Base-by-base conservation (phyloP, 306 rosid species). In the Corylus americana region DNA sequence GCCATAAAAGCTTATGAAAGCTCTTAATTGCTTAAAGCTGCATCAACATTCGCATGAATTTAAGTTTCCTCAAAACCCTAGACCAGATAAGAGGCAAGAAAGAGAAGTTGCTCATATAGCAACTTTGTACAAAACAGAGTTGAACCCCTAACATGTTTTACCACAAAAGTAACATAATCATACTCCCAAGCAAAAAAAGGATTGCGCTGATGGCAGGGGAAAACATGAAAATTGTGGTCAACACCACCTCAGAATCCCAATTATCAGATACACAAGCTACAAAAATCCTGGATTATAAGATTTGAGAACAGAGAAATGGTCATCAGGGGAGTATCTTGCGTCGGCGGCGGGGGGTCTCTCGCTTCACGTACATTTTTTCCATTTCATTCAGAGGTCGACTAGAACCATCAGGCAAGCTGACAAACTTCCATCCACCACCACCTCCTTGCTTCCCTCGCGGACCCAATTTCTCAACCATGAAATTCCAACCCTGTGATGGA, bases 341-440 rank as follows among this genome's bases (percentile, higher is more conserved):
- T 42, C 97, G 73, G n/a, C 71, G 80, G 81, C 96, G 91, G 2
- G 97, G 98, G 29, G 98, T 91, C 80, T 95, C 98, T 81, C 95
- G 85, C 83, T 55, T 90, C 69, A 85, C 95, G 31, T 91, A 95
- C 98, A 95, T 89, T 77, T 90, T 90, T 90, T 95, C 98, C 86
- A 77, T 89, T 83, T 92, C 98, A 59, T 92, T 90, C 75, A 91
- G 86, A 5, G 96, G 93, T 74, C 98, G 84, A 64, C 89, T 92
- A 20, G 98, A 95, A 77, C 98, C 98, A 89, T 95, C 92, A 0
- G 97, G 91, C 81, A 86, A 71, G 88, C 97, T 91, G 16, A 89
- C 94, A 78, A 95, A 92, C 86, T 88, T 95, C 98, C 97, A 90
- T 57, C 98, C 97, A 0, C 97, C 98, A 5, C 91, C 96, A 68